phyloP scores from a whole-genome alignment of 768 basidiomycete genomes.

The Xerocomellus amylosporus region DNA sequence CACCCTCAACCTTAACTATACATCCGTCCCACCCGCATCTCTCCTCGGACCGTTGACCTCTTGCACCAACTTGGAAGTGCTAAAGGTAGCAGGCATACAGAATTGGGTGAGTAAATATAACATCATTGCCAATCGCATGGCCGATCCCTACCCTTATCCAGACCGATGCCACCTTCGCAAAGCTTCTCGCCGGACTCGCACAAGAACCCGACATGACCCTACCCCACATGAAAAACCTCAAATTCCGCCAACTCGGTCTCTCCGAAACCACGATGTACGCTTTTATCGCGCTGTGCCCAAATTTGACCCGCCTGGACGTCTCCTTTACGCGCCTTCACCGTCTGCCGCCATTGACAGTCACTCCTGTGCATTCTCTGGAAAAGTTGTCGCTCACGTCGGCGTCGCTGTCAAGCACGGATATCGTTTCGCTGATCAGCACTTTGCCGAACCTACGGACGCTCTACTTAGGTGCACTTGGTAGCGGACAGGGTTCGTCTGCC shows the following conservation, averaged over 20 bases:
- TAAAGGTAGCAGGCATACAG: conserved; percentile 61
- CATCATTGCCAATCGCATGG: neutral
- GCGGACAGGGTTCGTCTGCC: conserved; percentile 40
- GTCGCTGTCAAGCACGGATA: conserved; percentile 37
- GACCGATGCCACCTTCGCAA: conserved; percentile 57
- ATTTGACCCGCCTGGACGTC: conserved; percentile 53
- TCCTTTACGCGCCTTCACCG: conserved; percentile 60
- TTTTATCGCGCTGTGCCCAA: conserved; percentile 47
- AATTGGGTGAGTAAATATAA: conserved; percentile 49
- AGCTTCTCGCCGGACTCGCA: conserved; percentile 36
- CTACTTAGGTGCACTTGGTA: conserved; percentile 58
- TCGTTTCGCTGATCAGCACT: conserved; percentile 38
- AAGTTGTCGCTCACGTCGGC: conserved; percentile 69
- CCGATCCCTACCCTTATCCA: conserved; percentile 22
- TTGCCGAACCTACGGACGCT: conserved; percentile 47
- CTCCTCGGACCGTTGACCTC: conserved; percentile 41
- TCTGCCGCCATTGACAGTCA: conserved; percentile 14
- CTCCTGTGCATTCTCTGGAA: conserved; percentile 35
- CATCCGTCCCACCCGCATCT: conserved; percentile 48
- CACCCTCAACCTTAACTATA: conserved; percentile 59
- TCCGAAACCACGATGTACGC: conserved; percentile 47
- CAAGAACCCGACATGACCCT: conserved; percentile 31
- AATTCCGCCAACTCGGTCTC: conserved; percentile 53
- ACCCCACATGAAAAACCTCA: conserved; percentile 48
- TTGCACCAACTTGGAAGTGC: conserved; percentile 44